A percentile compares a stretch with the other conserved stretches of the same genome.
These are phyloP conservation scores for Chrysoporthe puriensis DNA, from an alignment of 2,329 filamentous ascomycete species.

Conservation along the genomic window DNA sequence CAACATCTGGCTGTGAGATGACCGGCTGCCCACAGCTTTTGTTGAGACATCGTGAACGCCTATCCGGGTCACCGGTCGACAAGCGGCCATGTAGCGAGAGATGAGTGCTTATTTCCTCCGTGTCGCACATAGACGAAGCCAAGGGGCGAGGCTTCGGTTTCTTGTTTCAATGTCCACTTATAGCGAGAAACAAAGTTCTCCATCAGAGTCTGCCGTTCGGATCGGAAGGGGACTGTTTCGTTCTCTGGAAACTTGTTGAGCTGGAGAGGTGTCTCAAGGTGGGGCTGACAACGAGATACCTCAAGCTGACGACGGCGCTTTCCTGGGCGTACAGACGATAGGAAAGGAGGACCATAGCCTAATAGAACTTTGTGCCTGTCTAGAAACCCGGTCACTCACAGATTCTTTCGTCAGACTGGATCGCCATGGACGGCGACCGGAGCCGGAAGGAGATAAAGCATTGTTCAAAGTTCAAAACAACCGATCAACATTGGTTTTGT, in stretches of 20 bases:
- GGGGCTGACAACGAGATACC: background rate
- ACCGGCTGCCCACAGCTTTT: background rate
- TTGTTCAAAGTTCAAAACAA: background rate
- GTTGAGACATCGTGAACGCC: background rate
- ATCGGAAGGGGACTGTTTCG: background rate
- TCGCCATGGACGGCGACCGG: no score
- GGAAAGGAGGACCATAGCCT: background rate
- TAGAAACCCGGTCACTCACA: no score
- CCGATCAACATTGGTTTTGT: background rate
- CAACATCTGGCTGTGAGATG: background rate
- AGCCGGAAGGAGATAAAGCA: background rate
- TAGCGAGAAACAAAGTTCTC: background rate
- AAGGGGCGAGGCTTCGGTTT: background rate
- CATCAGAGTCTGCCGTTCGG: background rate
- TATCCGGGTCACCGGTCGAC: background rate
- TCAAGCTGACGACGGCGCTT: no score
- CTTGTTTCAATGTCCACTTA: background rate
- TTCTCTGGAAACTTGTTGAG: background rate
- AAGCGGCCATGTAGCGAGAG: background rate
- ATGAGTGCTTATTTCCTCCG: background rate
- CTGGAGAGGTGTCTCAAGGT: background rate
- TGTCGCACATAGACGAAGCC: background rate
- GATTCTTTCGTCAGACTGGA: no score
- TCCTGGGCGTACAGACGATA: background rate
- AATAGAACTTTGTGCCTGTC: background rate